These are phyloP conservation scores for Colletotrichum sp. DNA, from an alignment of 2,329 filamentous ascomycete genomes.

Conservation along the genomic window DNA sequence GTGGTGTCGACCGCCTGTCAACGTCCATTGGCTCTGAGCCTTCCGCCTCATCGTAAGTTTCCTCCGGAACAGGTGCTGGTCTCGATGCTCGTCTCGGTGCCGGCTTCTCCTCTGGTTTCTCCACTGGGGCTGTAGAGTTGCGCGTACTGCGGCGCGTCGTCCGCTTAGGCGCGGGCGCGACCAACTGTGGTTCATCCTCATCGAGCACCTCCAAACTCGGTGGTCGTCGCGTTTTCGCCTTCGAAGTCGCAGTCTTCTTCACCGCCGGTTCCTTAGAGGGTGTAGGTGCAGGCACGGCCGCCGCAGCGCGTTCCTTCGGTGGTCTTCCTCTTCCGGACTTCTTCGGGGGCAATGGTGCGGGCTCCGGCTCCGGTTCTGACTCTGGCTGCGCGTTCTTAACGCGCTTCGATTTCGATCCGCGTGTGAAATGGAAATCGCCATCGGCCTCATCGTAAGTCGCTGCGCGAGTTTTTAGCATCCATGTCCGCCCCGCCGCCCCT, in stretches of 20 bases:
- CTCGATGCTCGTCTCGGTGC: background rate
- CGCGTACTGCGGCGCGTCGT: slow-evolving; percentile 50
- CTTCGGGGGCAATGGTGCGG: slow-evolving; percentile 38
- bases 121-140: slow-evolving; percentile 42
- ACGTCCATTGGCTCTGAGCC: background rate
- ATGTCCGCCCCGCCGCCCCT: slow-evolving; percentile 59
- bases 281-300: slow-evolving; percentile 30
- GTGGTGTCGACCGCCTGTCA: slow-evolving; percentile 19
- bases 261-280: slow-evolving; percentile 22
- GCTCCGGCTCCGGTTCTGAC: slow-evolving; percentile 41
- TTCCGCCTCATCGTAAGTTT: slow-evolving; percentile 26
- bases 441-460: slow-evolving; percentile 67
- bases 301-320: slow-evolving; percentile 37
- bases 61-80: slow-evolving; percentile 1
- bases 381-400: slow-evolving; percentile 61
- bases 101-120: slow-evolving; percentile 26
- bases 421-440: slow-evolving; percentile 78
- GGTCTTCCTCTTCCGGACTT: slow-evolving; percentile 44
- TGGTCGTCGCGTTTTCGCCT: slow-evolving; percentile 43
- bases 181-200: slow-evolving; percentile 39
- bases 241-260: slow-evolving; percentile 25
- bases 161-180: slow-evolving; percentile 37
- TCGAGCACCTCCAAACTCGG: slow-evolving; percentile 42
- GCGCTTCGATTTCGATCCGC: slow-evolving; percentile 70
- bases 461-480: slow-evolving; percentile 65